These are phyloP conservation scores for Nelumbo lutea DNA, from an alignment of 164 flowering plant genomes.

Conservation along the genomic window DNA sequence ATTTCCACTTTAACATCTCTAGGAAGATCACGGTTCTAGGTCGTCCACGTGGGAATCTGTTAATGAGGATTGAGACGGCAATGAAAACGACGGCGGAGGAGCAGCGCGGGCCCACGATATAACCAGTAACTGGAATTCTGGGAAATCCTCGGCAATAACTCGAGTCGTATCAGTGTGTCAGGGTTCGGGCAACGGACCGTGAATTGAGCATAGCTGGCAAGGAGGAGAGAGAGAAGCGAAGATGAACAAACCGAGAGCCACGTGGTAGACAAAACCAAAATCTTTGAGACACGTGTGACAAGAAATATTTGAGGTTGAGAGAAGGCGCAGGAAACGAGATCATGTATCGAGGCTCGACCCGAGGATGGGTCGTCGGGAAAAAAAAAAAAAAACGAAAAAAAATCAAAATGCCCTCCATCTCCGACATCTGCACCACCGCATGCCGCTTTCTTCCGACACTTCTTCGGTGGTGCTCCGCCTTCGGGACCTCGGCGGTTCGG, in stretches of 20 bases:
- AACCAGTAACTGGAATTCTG: too few species aligned
- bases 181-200: background rate
- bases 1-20: too few species aligned
- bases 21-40: too few species aligned
- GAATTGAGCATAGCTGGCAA: background rate
- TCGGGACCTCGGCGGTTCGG: too few species aligned
- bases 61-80: background rate
- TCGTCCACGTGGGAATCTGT: background rate
- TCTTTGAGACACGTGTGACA: slow-evolving; percentile 12
- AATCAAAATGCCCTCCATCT: too few species aligned
- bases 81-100: background rate
- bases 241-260: background rate
- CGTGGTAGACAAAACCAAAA: background rate
- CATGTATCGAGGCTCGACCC: too few species aligned
- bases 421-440: slow-evolving; percentile 3
- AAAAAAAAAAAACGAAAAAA: too few species aligned
- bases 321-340: too few species aligned
- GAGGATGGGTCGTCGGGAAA: too few species aligned
- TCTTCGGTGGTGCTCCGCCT: background rate
- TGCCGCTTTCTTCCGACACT: slow-evolving; percentile 17
- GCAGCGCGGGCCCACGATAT: background rate
- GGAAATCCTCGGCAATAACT: background rate
- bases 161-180: background rate
- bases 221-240: background rate
- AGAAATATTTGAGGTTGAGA: background rate